phyloP scores from a whole-genome alignment of 2,329 filamentous ascomycete genomes.

The Exophiala dermatitidis region DNA sequence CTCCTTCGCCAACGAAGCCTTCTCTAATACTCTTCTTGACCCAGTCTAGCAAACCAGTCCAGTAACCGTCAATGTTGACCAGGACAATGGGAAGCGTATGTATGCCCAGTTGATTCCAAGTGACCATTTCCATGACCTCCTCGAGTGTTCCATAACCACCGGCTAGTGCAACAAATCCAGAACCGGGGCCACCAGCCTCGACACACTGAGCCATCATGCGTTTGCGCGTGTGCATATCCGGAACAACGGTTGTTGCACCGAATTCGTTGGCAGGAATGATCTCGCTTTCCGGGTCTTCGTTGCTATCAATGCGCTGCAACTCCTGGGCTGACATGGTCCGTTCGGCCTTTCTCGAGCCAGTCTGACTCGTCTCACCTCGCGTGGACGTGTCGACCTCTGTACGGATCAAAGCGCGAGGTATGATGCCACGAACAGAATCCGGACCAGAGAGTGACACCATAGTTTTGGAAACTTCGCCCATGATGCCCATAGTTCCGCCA shows the following conservation, averaged over 20 bases:
- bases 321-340: slow-evolving; percentile 55
- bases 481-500: slow-evolving; percentile 86
- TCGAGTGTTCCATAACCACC: slow-evolving; percentile 94
- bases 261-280: slow-evolving; percentile 47
- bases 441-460: slow-evolving; percentile 78
- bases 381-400: slow-evolving; percentile 49
- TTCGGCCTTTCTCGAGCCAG: slow-evolving; percentile 36
- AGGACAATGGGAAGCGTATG: slow-evolving; percentile 72
- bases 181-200: slow-evolving; percentile 69
- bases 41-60: slow-evolving; percentile 80
- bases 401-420: slow-evolving; percentile 74
- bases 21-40: slow-evolving; percentile 65
- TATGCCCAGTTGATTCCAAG: slow-evolving; percentile 94
- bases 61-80: slow-evolving; percentile 84
- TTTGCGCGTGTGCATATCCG: slow-evolving; percentile 96
- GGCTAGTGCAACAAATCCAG: slow-evolving; percentile 79
- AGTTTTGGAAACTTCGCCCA: slow-evolving; percentile 87
- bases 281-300: slow-evolving; percentile 24
- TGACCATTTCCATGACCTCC: slow-evolving; percentile 89
- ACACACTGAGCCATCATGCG: slow-evolving; percentile 87
- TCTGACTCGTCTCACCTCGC: slow-evolving; percentile 12
- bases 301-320: slow-evolving; percentile 24
- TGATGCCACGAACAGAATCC: slow-evolving; percentile 80
- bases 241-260: slow-evolving; percentile 78
- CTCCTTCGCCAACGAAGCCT: slow-evolving; percentile 67